Base-by-base conservation (phyloP, 352 stramenopile species). In the Saprolegnia diclina region DNA sequence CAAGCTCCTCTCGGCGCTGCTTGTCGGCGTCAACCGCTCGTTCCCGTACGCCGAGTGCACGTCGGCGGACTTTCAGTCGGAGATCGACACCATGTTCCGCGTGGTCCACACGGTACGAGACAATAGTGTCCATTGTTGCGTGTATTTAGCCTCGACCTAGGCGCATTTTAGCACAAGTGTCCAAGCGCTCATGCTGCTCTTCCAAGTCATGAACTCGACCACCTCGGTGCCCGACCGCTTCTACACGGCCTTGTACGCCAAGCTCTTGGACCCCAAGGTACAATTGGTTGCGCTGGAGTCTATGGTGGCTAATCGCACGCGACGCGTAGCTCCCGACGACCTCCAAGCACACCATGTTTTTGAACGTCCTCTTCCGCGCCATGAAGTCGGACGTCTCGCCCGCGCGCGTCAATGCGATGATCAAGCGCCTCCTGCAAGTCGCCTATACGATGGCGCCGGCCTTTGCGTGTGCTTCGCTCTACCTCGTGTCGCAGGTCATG, bases 291-390 rank as follows among this genome's bases (percentile, higher is more conserved):
- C 32, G 16, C 13, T 57, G 19, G 14, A 45, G 29, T 18, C 22
- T 22, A 59, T 2, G 35, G 61, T 19, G 19, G 44, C 26, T 24
- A 21, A 42, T 5, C 3, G 18, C 16, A 26, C 7, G 13, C 11
- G 3, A 16, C 5, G 44, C 6, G n/a, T 46, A 62, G 70, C 71
- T 91, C 35, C 78, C 81, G 37, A 87, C 95, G 68, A 97, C 94
- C 32, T 94, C 85, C 67, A 96, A 99, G 76, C 81, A 98, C 72
- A 98, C 95, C 18, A 82, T 99, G 61, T 98, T 99, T 64, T 85
- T 99, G 24, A 99, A 99, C 78, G 73, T 99, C n/a, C 72, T 99
- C 40, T 99, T 97, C 83, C 97, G 96, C 56, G 92, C 96, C 13
- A 93, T 99, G 70, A 99, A 98, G 75, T 83, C 85, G 19, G 97